Conservation (phyloP, 306 rosid genomes). For the Macrotyloma uniflorum region DNA sequence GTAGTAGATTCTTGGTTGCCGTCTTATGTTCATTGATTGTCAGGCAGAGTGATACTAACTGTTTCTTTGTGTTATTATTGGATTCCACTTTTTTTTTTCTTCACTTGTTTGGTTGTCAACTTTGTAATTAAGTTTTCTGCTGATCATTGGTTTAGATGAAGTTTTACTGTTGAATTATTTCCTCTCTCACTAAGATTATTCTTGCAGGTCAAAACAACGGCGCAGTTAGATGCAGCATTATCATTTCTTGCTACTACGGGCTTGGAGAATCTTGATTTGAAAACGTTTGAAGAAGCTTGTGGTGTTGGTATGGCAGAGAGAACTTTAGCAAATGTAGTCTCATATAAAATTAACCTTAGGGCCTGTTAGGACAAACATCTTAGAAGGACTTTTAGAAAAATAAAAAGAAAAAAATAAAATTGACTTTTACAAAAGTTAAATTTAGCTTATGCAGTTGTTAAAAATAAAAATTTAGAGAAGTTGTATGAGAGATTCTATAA, state of each 20-base stretch:
- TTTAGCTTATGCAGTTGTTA: no score
- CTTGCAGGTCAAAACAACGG: slow-evolving; percentile 79
- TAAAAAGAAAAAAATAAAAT: no score
- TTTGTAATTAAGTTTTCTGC: background rate
- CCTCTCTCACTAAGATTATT: slow-evolving; percentile 24
- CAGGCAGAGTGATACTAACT: background rate
- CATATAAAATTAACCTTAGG: background rate
- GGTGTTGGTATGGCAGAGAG: slow-evolving; percentile 77
- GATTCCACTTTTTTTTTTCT: slow-evolving; percentile 9
- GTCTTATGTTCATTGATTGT: slow-evolving; percentile 2
- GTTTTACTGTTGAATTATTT: background rate
- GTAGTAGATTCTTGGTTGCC: background rate
- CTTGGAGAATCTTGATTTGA: slow-evolving; percentile 52
- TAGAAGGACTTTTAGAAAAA: no score
- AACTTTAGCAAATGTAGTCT: background rate
- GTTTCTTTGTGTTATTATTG: background rate
- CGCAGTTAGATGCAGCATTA: slow-evolving; percentile 88
- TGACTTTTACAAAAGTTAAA: no score
- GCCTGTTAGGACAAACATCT: no score
- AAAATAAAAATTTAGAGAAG: no score
- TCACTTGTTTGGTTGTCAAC: background rate
- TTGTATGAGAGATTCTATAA: no score
- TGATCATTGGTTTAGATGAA: background rate
- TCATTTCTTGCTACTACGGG: slow-evolving; percentile 60
- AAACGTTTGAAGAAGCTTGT: slow-evolving; percentile 81